Evolutionary conservation across 2,329 filamentous ascomycete species (phyloP).

Genomic region (Volutella citrinella): DNA sequence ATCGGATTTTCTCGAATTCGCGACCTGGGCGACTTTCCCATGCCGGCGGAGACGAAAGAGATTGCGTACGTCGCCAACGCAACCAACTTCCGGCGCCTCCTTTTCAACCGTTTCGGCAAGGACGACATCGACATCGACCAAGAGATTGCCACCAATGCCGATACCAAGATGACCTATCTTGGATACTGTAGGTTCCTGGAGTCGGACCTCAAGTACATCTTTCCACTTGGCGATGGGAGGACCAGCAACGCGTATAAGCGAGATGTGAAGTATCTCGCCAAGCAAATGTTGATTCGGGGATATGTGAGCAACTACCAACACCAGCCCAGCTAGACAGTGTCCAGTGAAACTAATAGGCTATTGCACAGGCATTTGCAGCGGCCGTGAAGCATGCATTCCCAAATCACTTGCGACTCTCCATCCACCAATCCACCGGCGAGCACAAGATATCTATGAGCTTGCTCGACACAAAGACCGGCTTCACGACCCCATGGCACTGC

Average conservation of each 20-base stretch:
- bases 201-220: slow-evolving; percentile 27
- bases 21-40: slow-evolving; percentile 40
- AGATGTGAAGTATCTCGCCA: slow-evolving; percentile 27
- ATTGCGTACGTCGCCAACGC: slow-evolving; percentile 35
- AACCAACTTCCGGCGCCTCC: slow-evolving; percentile 26
- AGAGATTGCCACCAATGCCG: slow-evolving; percentile 25
- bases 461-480: slow-evolving; percentile 27
- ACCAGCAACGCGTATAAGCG: slow-evolving; percentile 21
- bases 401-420: slow-evolving; percentile 26
- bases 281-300: slow-evolving; percentile 30
- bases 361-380: slow-evolving; percentile 24
- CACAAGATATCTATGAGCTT: slow-evolving; percentile 28
- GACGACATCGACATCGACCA: slow-evolving; percentile 25
- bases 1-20: slow-evolving; percentile 45
- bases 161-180: slow-evolving; percentile 28
- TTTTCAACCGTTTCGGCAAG: slow-evolving; percentile 23
- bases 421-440: slow-evolving; percentile 26
- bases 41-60: slow-evolving; percentile 39
- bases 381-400: slow-evolving; percentile 26
- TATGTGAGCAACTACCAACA: slow-evolving; percentile 17
- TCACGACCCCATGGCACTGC: slow-evolving; percentile 32
- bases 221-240: slow-evolving; percentile 17
- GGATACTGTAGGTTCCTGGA: slow-evolving; percentile 29
- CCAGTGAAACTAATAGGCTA: slow-evolving; percentile 1
- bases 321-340: neutral